Percentiles rank a stretch among this genome's conserved stretches.
Conservation (phyloP, 2,329 filamentous ascomycete genomes). For the Spiromastix sp. region DNA sequence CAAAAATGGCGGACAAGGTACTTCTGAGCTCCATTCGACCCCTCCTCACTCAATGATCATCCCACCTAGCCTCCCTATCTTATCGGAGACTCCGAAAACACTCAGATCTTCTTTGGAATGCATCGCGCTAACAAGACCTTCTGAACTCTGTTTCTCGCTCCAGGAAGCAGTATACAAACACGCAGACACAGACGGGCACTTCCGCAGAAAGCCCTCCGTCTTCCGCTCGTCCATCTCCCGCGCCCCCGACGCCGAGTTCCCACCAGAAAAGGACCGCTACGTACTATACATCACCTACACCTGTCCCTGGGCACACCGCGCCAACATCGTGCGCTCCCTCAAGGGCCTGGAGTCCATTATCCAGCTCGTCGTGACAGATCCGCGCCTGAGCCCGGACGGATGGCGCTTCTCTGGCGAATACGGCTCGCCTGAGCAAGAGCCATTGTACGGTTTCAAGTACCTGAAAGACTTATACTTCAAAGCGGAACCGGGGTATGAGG, state of each 20-base stretch:
- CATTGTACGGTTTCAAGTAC: slow-evolving; percentile 59
- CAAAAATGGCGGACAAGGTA: too few species aligned
- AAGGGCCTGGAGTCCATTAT: slow-evolving; percentile 43
- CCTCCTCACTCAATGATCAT: too few species aligned
- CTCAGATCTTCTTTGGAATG: too few species aligned
- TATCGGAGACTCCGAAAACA: too few species aligned
- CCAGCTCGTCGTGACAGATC: slow-evolving; percentile 35
- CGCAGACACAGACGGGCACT: slow-evolving; percentile 40
- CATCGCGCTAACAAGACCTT: too few species aligned
- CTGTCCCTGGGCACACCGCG: slow-evolving; percentile 54
- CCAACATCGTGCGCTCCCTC: slow-evolving; percentile 37
- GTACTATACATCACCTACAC: slow-evolving; percentile 50
- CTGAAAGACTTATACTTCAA: slow-evolving; percentile 67
- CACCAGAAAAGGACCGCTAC: slow-evolving; percentile 51
- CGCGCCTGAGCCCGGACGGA: slow-evolving; percentile 37
- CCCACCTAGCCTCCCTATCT: too few species aligned
- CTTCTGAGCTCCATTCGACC: too few species aligned
- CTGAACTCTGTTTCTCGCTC: too few species aligned
- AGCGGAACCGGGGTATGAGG: slow-evolving; percentile 56
- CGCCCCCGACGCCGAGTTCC: slow-evolving; percentile 41
- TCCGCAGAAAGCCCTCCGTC: slow-evolving; percentile 41
- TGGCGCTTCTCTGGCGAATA: slow-evolving; percentile 66
- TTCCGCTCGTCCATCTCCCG: slow-evolving; percentile 49
- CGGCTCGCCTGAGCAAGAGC: slow-evolving; percentile 51
- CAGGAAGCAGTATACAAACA: slow-evolving; percentile 20